These are phyloP conservation scores for Trypanosoma platydactyli DNA, from an alignment of 208 protist species.

Conservation along the genomic window DNA sequence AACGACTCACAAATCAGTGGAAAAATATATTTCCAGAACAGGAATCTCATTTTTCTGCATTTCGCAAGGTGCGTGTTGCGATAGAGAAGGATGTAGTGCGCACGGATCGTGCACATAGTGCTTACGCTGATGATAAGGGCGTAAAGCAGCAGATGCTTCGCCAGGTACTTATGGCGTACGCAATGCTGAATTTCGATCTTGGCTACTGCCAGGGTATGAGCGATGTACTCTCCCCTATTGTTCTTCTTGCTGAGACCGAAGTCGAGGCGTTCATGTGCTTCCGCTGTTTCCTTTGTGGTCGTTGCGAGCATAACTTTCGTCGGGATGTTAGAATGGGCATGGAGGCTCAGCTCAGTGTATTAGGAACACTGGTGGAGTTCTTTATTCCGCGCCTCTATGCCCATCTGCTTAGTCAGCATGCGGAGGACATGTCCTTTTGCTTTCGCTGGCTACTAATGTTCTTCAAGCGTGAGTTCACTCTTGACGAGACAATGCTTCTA, in stretches of 20 bases:
- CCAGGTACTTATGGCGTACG: constrained; percentile 80
- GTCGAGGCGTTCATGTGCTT: constrained; percentile 59
- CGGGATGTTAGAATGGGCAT: constrained; percentile 55
- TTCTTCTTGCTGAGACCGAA: constrained; percentile 45
- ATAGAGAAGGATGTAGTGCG: constrained; percentile 90
- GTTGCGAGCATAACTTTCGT: constrained; percentile 51
- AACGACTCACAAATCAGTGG: constrained; percentile 71
- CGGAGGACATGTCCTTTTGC: constrained; percentile 83
- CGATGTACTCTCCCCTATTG: constrained; percentile 70
- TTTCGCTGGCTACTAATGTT: constrained; percentile 86
- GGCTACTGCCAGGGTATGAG: constrained; percentile 92
- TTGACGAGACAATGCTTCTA: constrained; percentile 66
- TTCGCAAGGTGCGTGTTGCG: constrained; percentile 49
- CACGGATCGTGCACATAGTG: constrained; percentile 64
- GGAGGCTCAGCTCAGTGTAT: constrained; percentile 41
- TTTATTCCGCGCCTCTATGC: constrained; percentile 63
- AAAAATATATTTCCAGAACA: constrained; percentile 67
- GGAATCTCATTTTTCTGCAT: constrained; percentile 56
- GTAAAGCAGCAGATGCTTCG: constrained; percentile 52
- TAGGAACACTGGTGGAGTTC: constrained; percentile 50
- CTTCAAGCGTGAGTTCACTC: constrained; percentile 86
- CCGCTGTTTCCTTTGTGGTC: constrained; percentile 42
- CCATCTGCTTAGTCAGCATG: constrained; percentile 40
- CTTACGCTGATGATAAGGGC: constrained; percentile 48
- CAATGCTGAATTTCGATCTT: constrained; percentile 91